These are phyloP conservation scores for Firmiana major DNA, from an alignment of 345 rosid species.

Conservation along the genomic window DNA sequence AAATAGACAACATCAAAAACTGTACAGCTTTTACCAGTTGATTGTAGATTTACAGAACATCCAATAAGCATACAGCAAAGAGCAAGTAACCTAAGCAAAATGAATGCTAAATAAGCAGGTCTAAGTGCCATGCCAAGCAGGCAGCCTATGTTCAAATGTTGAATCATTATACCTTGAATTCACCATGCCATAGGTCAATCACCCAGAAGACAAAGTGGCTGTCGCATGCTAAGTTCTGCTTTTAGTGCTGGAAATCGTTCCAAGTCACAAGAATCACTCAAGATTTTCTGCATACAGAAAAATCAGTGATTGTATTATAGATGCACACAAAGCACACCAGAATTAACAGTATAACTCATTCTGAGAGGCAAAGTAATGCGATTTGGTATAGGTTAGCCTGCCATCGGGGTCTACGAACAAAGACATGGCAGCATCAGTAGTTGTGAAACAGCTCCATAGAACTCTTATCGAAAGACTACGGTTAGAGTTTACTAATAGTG, in stretches of 20 bases:
- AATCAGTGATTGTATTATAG: background rate
- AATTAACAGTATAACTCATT: background rate
- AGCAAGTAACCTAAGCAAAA: background rate
- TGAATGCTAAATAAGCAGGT: no score
- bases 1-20: no score
- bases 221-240: conserved; percentile 90
- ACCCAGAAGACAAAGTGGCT: conserved; percentile 78
- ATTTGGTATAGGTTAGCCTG: background rate
- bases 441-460: background rate
- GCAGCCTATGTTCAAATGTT: background rate
- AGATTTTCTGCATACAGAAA: conserved; percentile 24
- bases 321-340: background rate
- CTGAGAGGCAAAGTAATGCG: background rate
- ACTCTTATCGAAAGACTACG: background rate
- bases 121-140: no score
- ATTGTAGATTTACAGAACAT: no score
- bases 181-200: conserved; percentile 37
- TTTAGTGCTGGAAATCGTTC: conserved; percentile 72
- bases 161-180: background rate
- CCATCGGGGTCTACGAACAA: background rate
- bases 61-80: no score
- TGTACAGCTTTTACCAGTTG: no score
- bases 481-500: background rate
- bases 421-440: background rate
- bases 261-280: conserved; percentile 64